These are phyloP conservation scores for Nannochloropsis granulata DNA, from an alignment of 108 stramenopile species.

Conservation along the genomic window DNA sequence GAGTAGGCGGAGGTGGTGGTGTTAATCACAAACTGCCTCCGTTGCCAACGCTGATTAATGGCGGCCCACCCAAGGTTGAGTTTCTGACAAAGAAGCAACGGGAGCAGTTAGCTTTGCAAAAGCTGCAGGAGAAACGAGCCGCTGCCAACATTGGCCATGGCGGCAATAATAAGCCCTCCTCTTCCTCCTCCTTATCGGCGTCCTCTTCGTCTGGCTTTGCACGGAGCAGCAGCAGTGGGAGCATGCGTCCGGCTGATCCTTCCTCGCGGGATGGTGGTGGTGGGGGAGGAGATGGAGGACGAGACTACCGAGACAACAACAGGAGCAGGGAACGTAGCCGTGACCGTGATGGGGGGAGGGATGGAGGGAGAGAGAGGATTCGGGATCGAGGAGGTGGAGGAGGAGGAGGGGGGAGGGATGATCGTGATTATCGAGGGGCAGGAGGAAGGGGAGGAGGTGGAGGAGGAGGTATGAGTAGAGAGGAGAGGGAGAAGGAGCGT, in stretches of 20 bases:
- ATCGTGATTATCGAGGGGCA: background rate
- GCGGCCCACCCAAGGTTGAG: conserved; percentile 1
- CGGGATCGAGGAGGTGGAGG: background rate
- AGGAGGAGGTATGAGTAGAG: background rate
- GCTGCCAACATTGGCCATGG: background rate
- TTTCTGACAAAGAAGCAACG: conserved; percentile 25
- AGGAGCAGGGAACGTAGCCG: background rate
- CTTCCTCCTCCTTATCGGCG: background rate
- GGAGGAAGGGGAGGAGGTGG: background rate
- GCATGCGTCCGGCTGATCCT: background rate
- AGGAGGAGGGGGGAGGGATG: conserved; percentile 3
- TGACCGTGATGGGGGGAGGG: background rate
- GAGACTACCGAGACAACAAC: background rate
- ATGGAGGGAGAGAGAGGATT: background rate
- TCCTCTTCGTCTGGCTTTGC: background rate
- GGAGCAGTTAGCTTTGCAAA: conserved; percentile 1
- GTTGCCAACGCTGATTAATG: background rate
- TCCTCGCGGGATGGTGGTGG: background rate
- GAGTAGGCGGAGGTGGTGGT: background rate
- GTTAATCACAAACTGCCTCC: background rate
- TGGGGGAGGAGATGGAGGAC: no score
- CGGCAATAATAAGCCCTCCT: background rate
- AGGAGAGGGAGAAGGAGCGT: conserved; percentile 4
- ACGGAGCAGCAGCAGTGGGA: background rate
- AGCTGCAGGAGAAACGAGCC: background rate